These are phyloP conservation scores for Cyclotella choctawhatcheeana DNA, from an alignment of 108 stramenopile species.

Conservation along the genomic window DNA sequence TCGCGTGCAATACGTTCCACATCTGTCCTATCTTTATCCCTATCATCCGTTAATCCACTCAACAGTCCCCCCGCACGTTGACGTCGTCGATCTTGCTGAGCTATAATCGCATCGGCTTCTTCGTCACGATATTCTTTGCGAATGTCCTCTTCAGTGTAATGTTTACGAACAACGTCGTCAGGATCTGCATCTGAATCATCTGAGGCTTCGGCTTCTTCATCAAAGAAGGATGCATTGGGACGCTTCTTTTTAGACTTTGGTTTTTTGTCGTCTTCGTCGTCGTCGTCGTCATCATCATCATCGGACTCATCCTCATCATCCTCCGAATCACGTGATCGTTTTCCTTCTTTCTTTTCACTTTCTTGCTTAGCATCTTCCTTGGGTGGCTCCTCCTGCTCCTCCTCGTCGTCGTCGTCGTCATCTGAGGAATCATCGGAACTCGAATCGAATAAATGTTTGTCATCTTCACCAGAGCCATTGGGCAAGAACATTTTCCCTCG, in stretches of 20 bases:
- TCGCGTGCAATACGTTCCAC: constrained; percentile 81
- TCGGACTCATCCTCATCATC: constrained; percentile 68
- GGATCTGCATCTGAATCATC: constrained; percentile 73
- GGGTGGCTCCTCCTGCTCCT: constrained; percentile 17
- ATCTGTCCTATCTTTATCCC: constrained; percentile 41
- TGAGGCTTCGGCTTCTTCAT: constrained; percentile 89
- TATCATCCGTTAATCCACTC: constrained; percentile 40
- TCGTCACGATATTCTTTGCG: constrained; percentile 87
- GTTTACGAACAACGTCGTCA: constrained; percentile 73
- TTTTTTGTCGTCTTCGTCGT: constrained; percentile 41
- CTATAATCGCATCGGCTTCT: constrained; percentile 81
- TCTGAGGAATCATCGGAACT: constrained; percentile 55
- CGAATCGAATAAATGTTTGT: constrained; percentile 40
- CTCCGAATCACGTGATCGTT: constrained; percentile 55
- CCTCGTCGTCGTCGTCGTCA: constrained; percentile 44
- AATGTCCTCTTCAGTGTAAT: constrained; percentile 79
- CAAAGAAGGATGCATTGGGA: constrained; percentile 77
- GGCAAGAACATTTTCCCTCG: constrained; percentile 73
- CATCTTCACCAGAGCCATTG: constrained; percentile 44
- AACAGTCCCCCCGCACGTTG: constrained; percentile 65
- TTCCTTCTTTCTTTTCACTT: constrained; percentile 16
- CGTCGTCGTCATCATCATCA: constrained; percentile 63
- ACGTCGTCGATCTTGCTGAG: constrained; percentile 86
- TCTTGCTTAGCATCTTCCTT: constrained; percentile 22
- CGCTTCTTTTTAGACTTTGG: constrained; percentile 53